These are phyloP conservation scores for Dothistroma pini DNA, from an alignment of 2,329 filamentous ascomycete species.

Conservation along the genomic window DNA sequence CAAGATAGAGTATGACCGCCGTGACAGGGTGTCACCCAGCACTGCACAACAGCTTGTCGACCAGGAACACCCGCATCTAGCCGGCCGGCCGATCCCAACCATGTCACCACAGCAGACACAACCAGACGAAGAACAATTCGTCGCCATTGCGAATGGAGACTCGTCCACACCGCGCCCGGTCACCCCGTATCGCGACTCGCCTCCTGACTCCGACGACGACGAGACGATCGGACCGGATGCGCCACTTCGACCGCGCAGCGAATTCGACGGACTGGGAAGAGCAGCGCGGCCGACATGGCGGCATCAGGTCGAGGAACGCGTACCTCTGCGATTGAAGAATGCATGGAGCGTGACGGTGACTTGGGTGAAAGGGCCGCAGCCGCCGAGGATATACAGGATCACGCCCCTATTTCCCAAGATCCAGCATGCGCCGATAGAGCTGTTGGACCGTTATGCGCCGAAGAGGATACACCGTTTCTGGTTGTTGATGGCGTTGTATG, in stretches of 20 bases:
- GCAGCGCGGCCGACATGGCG: constrained; percentile 20
- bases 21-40: neutral
- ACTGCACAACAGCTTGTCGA: neutral
- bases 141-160: neutral
- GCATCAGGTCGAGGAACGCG: constrained; percentile 22
- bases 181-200: constrained; percentile 30
- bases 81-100: neutral
- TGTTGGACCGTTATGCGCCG: constrained; percentile 62
- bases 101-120: neutral
- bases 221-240: constrained; percentile 28
- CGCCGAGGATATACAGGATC: constrained; percentile 48
- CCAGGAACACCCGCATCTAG: neutral
- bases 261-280: constrained; percentile 27
- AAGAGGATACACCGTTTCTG: constrained; percentile 56
- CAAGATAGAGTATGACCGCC: neutral
- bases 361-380: constrained; percentile 50
- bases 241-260: constrained; percentile 25
- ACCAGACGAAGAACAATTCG: constrained; percentile 1
- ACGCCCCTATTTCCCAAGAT: constrained; percentile 58
- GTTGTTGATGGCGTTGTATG: constrained; percentile 58
- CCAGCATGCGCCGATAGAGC: constrained; percentile 62
- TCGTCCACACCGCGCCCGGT: neutral
- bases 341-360: constrained; percentile 38
- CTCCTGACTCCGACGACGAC: constrained; percentile 32
- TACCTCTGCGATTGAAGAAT: constrained; percentile 28